Evolutionary conservation across 1,139 yeast genomes (phyloP).

Genomic region (Suhomyces bribrorum): DNA sequence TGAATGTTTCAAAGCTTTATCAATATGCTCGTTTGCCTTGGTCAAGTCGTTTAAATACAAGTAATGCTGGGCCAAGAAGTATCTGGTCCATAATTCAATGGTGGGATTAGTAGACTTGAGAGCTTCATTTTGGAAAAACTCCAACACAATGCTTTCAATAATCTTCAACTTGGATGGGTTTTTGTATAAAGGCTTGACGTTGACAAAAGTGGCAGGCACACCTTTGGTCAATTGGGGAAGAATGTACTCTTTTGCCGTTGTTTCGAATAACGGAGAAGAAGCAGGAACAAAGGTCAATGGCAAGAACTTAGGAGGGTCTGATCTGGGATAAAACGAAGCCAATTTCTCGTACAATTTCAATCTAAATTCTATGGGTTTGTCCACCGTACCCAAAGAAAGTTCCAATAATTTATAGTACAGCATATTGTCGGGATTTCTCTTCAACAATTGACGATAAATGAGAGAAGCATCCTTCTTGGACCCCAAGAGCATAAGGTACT

Average conservation of each 20-base stretch:
- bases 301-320: constrained; percentile 76
- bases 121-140: constrained; percentile 40
- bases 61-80: constrained; percentile 81
- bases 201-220: constrained; percentile 88
- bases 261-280: constrained; percentile 43
- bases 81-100: constrained; percentile 70
- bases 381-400: constrained; percentile 51
- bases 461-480: constrained; percentile 61
- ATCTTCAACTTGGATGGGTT: constrained; percentile 47
- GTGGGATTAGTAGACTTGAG: constrained; percentile 45
- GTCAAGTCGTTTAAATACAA: constrained; percentile 54
- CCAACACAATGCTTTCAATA: constrained; percentile 56
- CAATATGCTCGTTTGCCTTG: constrained; percentile 57
- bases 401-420: constrained; percentile 70
- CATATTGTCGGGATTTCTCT: constrained; percentile 83
- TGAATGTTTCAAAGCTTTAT: constrained; percentile 68
- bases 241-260: constrained; percentile 54
- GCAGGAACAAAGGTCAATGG: constrained; percentile 77
- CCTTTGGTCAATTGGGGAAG: constrained; percentile 68
- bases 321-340: constrained; percentile 71
- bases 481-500: constrained; percentile 48
- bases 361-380: constrained; percentile 39
- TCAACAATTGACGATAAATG: constrained; percentile 67
- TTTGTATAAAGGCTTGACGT: constrained; percentile 76
- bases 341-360: constrained; percentile 63